These are phyloP conservation scores for Anthracocystis setariae DNA, from an alignment of 1,284 basidiomycete species.

Conservation along the genomic window DNA sequence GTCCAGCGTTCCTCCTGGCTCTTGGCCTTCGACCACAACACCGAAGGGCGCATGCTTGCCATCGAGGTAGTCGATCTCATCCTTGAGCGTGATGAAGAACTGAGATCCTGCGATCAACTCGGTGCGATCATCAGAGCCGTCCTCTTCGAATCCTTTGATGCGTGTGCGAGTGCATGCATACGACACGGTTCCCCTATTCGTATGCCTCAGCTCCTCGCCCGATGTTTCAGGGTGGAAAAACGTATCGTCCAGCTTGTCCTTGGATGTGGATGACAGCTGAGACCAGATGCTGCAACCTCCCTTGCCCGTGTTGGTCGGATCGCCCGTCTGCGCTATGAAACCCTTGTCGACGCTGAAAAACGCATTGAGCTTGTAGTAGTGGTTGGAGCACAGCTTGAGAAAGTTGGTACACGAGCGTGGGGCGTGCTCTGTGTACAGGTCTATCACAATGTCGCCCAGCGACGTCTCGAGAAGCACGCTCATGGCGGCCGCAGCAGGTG, in stretches of 20 bases:
- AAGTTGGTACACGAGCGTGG: conserved; percentile 93
- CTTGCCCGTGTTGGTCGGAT: conserved; percentile 91
- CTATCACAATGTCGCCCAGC: conserved; percentile 92
- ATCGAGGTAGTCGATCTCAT: conserved; percentile 92
- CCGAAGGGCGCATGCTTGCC: conserved; percentile 96
- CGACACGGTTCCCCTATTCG: conserved; percentile 84
- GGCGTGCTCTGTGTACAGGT: conserved; percentile 89
- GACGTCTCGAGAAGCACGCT: conserved; percentile 96
- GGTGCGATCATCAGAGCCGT: conserved; percentile 73
- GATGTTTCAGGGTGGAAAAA: conserved; percentile 84
- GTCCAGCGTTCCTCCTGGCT: conserved; percentile 77
- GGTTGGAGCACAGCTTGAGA: conserved; percentile 93
- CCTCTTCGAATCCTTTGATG: conserved; percentile 2
- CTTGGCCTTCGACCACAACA: conserved; percentile 90
- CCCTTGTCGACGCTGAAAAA: conserved; percentile 90
- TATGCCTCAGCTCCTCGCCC: conserved; percentile 81
- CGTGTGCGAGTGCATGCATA: conserved; percentile 40
- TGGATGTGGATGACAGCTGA: conserved; percentile 68
- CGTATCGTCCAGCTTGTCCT: conserved; percentile 69
- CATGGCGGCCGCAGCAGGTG: conserved; percentile 72
- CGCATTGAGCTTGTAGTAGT: conserved; percentile 93
- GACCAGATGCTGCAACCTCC: conserved; percentile 70
- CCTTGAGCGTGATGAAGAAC: conserved; percentile 92
- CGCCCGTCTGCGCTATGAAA: conserved; percentile 93
- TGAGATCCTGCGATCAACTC: conserved; percentile 89